Percentiles rank a stretch among this genome's conserved stretches.
phyloP scores from a whole-genome alignment of 108 stramenopile species.

The Cyclotella sp. region DNA sequence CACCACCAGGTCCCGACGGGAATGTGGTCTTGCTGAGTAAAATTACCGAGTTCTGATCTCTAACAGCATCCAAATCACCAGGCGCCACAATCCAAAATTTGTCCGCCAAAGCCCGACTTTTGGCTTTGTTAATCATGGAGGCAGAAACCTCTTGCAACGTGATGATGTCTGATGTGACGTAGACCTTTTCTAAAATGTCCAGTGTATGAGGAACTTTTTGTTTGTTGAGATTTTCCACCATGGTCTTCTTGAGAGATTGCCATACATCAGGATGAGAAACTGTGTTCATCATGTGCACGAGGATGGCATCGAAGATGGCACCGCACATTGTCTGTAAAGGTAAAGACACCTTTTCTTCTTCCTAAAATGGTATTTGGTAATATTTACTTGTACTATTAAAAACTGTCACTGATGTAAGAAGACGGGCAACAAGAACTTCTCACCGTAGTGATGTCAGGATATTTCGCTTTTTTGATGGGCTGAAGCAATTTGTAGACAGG shows the following conservation, averaged over 20 bases:
- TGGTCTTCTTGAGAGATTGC: slow-evolving; percentile 86
- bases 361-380: not conserved
- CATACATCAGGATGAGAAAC: slow-evolving; percentile 74
- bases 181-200: slow-evolving; percentile 82
- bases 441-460: slow-evolving; percentile 82
- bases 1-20: slow-evolving; percentile 44
- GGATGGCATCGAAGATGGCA: slow-evolving; percentile 93
- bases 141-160: slow-evolving; percentile 93
- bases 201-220: slow-evolving; percentile 87
- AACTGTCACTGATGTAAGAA: too few species aligned
- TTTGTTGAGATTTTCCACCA: slow-evolving; percentile 90
- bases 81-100: slow-evolving; percentile 59
- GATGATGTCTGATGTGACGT: slow-evolving; percentile 87
- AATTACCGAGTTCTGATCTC: slow-evolving; percentile 81
- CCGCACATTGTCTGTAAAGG: slow-evolving; percentile 92
- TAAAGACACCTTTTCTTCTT: slow-evolving; percentile 83
- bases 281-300: slow-evolving; percentile 95
- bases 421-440: too few species aligned
- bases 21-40: slow-evolving; percentile 59
- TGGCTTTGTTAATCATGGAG: slow-evolving; percentile 81
- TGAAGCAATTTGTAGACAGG: slow-evolving; percentile 85
- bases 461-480: slow-evolving; percentile 89
- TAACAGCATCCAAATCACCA: slow-evolving; percentile 55
- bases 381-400: too few species aligned
- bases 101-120: slow-evolving; percentile 44